These are phyloP conservation scores for Hibiscus syriacus DNA, from an alignment of 345 rosid genomes.

Conservation along the genomic window DNA sequence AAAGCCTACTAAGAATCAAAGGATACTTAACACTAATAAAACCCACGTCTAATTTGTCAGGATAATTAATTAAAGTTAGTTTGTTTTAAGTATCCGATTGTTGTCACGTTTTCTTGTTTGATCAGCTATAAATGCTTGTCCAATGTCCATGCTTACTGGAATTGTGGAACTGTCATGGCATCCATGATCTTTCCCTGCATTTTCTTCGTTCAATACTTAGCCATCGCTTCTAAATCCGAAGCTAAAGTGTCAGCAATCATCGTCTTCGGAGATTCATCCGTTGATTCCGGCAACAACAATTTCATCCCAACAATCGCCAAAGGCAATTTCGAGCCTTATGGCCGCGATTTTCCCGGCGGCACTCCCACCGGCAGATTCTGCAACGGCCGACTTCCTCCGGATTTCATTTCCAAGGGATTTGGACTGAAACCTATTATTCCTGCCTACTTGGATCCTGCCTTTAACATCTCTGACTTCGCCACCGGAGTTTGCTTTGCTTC, in stretches of 20 bases:
- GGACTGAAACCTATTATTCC: constrained; percentile 45
- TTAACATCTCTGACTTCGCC: constrained; percentile 43
- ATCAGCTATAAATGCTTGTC: not conserved
- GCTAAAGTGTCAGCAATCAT: constrained; percentile 47
- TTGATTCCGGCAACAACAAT: constrained; percentile 59
- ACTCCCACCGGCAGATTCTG: constrained; percentile 52
- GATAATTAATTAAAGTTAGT: too few species aligned
- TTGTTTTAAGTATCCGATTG: too few species aligned
- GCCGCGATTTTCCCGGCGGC: constrained; percentile 40
- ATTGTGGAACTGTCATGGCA: not conserved
- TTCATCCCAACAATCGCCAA: constrained; percentile 37
- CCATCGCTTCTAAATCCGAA: not conserved
- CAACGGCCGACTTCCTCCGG: constrained; percentile 47
- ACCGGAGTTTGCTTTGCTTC: constrained; percentile 63
- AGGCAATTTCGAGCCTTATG: constrained; percentile 53
- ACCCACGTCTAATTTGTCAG: too few species aligned
- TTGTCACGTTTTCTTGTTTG: too few species aligned
- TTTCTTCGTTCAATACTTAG: not conserved
- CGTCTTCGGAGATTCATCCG: constrained; percentile 62
- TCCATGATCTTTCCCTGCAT: not conserved
- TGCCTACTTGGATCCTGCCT: constrained; percentile 51
- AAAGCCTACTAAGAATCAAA: too few species aligned
- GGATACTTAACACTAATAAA: too few species aligned
- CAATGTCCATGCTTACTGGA: not conserved
- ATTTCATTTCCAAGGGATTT: constrained; percentile 46